Conservation (phyloP, 2,329 filamentous ascomycete genomes). For the Cercospora berteroae region DNA sequence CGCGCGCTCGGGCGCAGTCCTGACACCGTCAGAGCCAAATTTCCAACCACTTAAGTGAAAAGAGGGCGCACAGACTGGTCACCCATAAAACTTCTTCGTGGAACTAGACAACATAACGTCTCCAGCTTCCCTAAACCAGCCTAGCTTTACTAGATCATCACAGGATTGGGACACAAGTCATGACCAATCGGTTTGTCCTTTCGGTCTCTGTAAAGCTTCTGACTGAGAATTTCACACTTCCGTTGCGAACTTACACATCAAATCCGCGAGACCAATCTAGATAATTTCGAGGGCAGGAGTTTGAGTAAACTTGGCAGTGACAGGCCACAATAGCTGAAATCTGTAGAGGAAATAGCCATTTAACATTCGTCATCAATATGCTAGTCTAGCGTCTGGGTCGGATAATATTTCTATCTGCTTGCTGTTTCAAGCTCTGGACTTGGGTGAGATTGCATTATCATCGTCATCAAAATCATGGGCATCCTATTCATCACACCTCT, state of each 20-base stretch:
- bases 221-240: neutral
- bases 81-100: neutral
- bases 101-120: neutral
- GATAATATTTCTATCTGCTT: neutral
- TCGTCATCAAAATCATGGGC: neutral
- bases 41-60: neutral
- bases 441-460: neutral
- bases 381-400: conserved; percentile 11
- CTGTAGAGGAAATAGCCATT: neutral
- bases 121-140: neutral
- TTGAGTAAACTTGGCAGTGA: neutral
- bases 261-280: neutral
- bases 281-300: neutral
- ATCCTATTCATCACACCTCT: neutral
- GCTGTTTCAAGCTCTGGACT: conserved; percentile 7
- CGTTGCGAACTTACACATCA: neutral
- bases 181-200: neutral
- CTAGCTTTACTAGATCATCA: neutral
- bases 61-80: neutral
- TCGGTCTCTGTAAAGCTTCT: neutral
- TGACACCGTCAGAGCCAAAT: neutral
- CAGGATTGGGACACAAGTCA: neutral
- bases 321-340: neutral
- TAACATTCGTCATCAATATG: neutral
- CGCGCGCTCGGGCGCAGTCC: neutral